Conservation (phyloP, 148 eudicot species). For the Silene latifolia region DNA sequence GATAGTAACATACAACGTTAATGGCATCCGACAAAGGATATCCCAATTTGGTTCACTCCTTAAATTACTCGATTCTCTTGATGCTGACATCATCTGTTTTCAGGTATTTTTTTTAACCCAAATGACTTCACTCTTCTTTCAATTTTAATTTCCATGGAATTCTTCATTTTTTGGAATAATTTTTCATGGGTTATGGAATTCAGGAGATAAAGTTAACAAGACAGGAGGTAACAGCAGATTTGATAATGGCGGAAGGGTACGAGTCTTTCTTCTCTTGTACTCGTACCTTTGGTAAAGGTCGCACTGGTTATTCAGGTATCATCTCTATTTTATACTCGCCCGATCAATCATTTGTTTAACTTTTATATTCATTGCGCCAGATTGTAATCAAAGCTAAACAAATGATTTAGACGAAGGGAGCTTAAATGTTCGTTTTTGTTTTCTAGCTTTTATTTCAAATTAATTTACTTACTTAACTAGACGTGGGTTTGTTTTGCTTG, state of each 20-base stretch:
- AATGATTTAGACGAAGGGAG: too few relatives aligned
- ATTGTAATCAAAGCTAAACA: too few relatives aligned
- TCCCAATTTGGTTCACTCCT: conserved; percentile 83
- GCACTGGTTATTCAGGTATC: conserved; percentile 80
- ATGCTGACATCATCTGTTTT: conserved; percentile 87
- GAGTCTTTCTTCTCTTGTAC: conserved; percentile 97
- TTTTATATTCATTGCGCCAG: neutral
- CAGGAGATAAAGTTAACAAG: conserved; percentile 83
- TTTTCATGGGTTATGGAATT: conserved; percentile 2
- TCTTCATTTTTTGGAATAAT: neutral
- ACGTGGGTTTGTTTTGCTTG: too few relatives aligned
- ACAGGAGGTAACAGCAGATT: conserved; percentile 74
- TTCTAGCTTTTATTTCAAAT: too few relatives aligned
- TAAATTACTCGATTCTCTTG: conserved; percentile 71
- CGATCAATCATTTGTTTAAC: neutral
- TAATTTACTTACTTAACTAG: too few relatives aligned
- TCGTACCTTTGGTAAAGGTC: conserved; percentile 69
- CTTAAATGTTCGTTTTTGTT: too few relatives aligned
- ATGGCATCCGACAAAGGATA: conserved; percentile 82
- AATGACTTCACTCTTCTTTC: neutral
- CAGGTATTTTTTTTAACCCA: conserved; percentile 43
- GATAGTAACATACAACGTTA: conserved; percentile 93
- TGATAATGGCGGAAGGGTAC: conserved; percentile 81
- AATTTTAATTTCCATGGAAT: too few relatives aligned
- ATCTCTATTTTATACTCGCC: neutral